Conservation (phyloP, 345 rosid genomes). For the Gynandropsis gynandra region DNA sequence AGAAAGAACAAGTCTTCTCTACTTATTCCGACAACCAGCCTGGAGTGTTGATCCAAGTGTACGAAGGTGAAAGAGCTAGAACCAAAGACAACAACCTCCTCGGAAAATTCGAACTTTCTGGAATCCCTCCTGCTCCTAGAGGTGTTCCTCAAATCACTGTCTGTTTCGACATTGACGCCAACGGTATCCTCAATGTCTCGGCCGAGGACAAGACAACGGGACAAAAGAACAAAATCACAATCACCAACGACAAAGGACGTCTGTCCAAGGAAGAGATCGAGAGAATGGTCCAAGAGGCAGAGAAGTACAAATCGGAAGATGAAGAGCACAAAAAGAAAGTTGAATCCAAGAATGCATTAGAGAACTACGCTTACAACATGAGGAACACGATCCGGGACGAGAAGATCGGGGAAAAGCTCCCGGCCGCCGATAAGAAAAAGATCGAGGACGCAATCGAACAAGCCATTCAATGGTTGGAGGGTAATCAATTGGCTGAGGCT, state of each 20-base stretch:
- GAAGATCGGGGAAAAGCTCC: slow-evolving; percentile 58
- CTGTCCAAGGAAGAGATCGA: slow-evolving; percentile 62
- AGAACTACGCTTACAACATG: slow-evolving; percentile 70
- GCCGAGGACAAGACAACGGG: slow-evolving; percentile 80
- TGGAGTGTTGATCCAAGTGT: slow-evolving; percentile 74
- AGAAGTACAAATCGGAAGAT: slow-evolving; percentile 69
- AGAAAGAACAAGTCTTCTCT: slow-evolving; percentile 69
- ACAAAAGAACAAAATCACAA: slow-evolving; percentile 74
- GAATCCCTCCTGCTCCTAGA: slow-evolving; percentile 75
- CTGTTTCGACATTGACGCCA: slow-evolving; percentile 73
- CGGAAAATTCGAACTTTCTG: slow-evolving; percentile 70
- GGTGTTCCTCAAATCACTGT: slow-evolving; percentile 78
- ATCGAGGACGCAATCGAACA: slow-evolving; percentile 50
- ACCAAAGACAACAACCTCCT: slow-evolving; percentile 75
- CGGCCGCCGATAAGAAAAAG: slow-evolving; percentile 56
- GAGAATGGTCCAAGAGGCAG: slow-evolving; percentile 78
- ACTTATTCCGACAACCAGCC: slow-evolving; percentile 76
- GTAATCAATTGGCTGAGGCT: slow-evolving; percentile 67
- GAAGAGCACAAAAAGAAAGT: slow-evolving; percentile 80
- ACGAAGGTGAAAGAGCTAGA: slow-evolving; percentile 73
- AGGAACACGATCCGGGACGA: slow-evolving; percentile 67
- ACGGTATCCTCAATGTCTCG: slow-evolving; percentile 72
- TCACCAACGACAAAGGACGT: slow-evolving; percentile 74
- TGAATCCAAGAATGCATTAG: slow-evolving; percentile 64
- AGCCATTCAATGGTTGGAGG: slow-evolving; percentile 65